phyloP scores from a whole-genome alignment of 2,329 filamentous ascomycete genomes.

The Cladobotryum protrusum region DNA sequence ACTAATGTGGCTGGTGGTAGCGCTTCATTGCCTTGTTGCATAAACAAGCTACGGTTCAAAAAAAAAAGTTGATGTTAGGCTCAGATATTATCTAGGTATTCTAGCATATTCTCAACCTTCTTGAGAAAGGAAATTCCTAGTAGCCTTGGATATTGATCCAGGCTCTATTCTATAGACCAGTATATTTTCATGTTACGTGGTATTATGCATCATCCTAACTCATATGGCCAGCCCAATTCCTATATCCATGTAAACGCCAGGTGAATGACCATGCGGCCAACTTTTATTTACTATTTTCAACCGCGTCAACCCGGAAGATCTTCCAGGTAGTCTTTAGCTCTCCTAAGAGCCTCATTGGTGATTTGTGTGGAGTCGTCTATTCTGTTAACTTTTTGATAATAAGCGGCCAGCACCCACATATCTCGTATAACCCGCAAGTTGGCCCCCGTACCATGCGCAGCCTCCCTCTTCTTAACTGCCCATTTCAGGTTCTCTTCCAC shows the following conservation, averaged over 20 bases:
- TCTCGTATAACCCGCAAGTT: constrained; percentile 32
- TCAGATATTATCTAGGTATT: background rate
- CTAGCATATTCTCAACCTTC: too few species aligned
- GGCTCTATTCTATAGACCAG: background rate
- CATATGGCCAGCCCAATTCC: background rate
- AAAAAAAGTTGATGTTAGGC: background rate
- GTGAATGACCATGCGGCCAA: constrained; percentile 4
- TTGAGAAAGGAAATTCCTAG: background rate
- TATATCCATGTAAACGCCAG: constrained; percentile 1
- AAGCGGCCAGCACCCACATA: constrained; percentile 32
- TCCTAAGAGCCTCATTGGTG: constrained; percentile 26
- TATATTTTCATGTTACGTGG: too few species aligned
- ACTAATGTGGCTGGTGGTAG: constrained; percentile 20
- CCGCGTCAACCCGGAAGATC: constrained; percentile 15
- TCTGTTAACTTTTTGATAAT: constrained; percentile 27
- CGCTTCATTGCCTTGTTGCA: background rate
- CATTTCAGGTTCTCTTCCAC: constrained; percentile 29
- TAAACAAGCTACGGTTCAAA: background rate
- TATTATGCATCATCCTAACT: too few species aligned
- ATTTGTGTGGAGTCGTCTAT: constrained; percentile 21
- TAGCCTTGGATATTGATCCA: background rate
- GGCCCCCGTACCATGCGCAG: constrained; percentile 28
- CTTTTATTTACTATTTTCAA: background rate
- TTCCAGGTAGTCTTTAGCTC: constrained; percentile 26
- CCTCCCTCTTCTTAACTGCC: constrained; percentile 29